phyloP scores from a whole-genome alignment of 495 filamentous ascomycete genomes.

The Tetracladium setigerum region DNA sequence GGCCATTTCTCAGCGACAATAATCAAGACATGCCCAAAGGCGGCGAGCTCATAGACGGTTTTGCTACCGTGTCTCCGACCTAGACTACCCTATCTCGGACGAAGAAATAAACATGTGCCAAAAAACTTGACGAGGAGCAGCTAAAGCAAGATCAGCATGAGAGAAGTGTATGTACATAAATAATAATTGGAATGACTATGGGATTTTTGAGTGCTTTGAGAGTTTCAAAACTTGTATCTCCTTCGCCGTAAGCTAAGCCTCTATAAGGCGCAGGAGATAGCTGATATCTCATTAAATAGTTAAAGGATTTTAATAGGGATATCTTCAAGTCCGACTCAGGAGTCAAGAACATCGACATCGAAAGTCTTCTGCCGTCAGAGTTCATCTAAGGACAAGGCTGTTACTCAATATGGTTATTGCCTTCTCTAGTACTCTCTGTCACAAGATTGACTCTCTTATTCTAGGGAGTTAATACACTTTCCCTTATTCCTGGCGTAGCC shows the following conservation, averaged over 20 bases:
- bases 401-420: neutral
- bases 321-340: constrained; percentile 22
- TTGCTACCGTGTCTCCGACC: constrained; percentile 4
- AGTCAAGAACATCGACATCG: constrained; percentile 26
- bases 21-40: constrained; percentile 9
- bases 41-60: constrained; percentile 3
- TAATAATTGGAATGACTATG: constrained; percentile 32
- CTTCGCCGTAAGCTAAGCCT: too few relatives aligned
- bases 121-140: constrained; percentile 4
- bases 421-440: neutral
- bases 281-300: too few relatives aligned
- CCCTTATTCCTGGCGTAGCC: neutral
- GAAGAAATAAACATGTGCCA: constrained; percentile 1
- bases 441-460: neutral
- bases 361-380: constrained; percentile 22
- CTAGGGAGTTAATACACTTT: neutral
- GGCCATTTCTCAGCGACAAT: constrained; percentile 6
- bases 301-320: constrained; percentile 31
- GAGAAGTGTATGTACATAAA: constrained; percentile 34
- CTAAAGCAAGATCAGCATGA: constrained; percentile 30
- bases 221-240: constrained; percentile 22
- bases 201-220: constrained; percentile 30
- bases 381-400: constrained; percentile 5
- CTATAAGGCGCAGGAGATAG: too few relatives aligned
- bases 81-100: constrained; percentile 1